Conservation (phyloP, 2,329 filamentous ascomycete genomes). For the Rasamsonia emersonii region DNA sequence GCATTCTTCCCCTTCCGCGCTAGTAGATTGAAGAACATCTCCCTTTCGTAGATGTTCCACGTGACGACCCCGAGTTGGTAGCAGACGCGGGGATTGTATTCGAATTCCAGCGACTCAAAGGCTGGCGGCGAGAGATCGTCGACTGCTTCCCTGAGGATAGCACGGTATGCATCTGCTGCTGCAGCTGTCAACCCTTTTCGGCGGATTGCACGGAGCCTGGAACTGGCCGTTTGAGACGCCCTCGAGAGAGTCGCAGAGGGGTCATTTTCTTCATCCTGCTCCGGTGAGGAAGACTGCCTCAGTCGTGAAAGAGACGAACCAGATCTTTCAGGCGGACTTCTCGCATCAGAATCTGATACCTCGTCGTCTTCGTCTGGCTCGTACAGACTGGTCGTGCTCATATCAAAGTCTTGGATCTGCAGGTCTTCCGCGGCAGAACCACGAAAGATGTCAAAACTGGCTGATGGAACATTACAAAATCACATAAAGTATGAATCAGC, state of each 20-base stretch:
- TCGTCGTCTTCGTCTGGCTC: conserved; percentile 25
- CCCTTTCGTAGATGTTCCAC: conserved; percentile 68
- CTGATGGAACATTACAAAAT: too few species aligned
- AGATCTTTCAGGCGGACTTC: conserved; percentile 6
- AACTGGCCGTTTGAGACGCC: conserved; percentile 6
- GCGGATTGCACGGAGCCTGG: conserved; percentile 9
- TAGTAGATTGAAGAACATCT: conserved; percentile 57
- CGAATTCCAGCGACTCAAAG: too few species aligned
- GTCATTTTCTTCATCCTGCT: background rate
- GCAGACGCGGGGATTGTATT: too few species aligned
- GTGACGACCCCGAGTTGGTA: conserved; percentile 59
- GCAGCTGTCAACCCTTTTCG: conserved; percentile 23
- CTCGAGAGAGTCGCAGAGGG: conserved; percentile 1
- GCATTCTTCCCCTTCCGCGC: conserved; percentile 56
- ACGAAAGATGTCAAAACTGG: too few species aligned
- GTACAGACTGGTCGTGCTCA: conserved; percentile 29
- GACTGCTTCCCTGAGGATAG: conserved; percentile 50
- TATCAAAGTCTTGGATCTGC: too few species aligned
- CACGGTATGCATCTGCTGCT: conserved; percentile 44
- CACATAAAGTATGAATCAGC: too few species aligned
- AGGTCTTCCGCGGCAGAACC: too few species aligned
- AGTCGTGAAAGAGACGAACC: conserved; percentile 10
- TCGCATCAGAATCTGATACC: conserved; percentile 13
- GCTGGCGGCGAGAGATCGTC: conserved; percentile 21
- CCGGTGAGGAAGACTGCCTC: too few species aligned